Base-by-base conservation (phyloP, 441 rosid species). In the Aleurites moluccanus region DNA sequence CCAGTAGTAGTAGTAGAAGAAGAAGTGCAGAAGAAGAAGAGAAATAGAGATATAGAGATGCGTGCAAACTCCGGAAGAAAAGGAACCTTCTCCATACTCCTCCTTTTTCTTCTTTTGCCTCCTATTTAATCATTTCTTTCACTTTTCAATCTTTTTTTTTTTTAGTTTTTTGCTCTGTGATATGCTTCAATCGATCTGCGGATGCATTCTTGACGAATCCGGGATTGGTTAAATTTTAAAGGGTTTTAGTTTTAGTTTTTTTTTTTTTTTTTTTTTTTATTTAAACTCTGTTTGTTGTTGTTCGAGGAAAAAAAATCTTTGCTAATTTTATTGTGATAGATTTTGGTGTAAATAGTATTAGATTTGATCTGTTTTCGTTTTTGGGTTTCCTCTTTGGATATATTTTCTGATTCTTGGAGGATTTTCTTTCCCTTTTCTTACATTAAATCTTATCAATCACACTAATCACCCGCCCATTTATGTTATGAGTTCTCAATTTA, bases 31-130 rank as follows among this genome's bases (percentile, higher is more conserved):
- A 62, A 42, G 16, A 76, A 38, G 75, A 61, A 49, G 50, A 49
- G 52, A 28, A 52, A 44, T n/a, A 60, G 57, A 66, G 76, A 21
- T 40, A 64, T 80, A 70, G 93, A 88, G 88, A 86, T 88, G 97
- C 87, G 89, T 84, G 94, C 85, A 70, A 77, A 78, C 69, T 85
- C 87, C 86, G 67, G 79, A 76, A 84, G 84, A 78, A 85, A 83
- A 67, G 89, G 83, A 85, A 79, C 81, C 84, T 87, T 80, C 89
- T 88, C 88, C 80, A 80, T 83, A 69, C 81, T 88, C 69, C 82
- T 88, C 38, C 86, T 86, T 77, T 85, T 88, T 69, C 86, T 91
- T 75, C 90, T 87, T 73, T 83, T 89, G 79, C 96, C 95, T 55
- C 73, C 77, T 73, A 83, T 87, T 83, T 90, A 81, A 80, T 18